Base-by-base conservation (phyloP, 2,329 filamentous ascomycete genomes). In the Hypoxylon sp. region DNA sequence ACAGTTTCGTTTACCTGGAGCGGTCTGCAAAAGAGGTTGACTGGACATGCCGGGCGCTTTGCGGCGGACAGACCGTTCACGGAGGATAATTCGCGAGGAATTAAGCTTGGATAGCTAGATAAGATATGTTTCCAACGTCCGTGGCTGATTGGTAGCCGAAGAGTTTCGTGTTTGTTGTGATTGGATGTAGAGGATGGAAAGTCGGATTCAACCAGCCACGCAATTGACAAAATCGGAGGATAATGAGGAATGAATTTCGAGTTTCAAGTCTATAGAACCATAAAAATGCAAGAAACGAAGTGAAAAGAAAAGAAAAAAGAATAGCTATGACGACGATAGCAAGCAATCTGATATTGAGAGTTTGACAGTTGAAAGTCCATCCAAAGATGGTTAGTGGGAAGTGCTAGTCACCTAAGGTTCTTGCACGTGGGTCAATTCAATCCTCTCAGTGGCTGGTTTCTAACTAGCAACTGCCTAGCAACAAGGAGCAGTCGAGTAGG, bases 21-120 rank as follows among this genome's bases (percentile, higher is more conserved):
- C 91, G 55, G 93, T 95, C 79, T 97, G 94, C 73, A 99, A 92
- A 63, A 99, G 92, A 76, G 96, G 96, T 83, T 97, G 95, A 79
- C 90, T 94, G 70, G 96, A 99, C 96, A 99, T 98, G 43, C 62
- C 52, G 69, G 47, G 46, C 30, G 46, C 51, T 63, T 58, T 37
- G 45, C 54, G 46, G 55, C 14, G 30, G 30, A 27, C 19, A 32
- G 39, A 16, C 11, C 9, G 14, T 50, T 34, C 32, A 56, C 52
- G 21, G 43, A 27, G 43, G 61, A 52, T 57, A 34, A 27, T 57
- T 59, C 47, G 63, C 29, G 25, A 16, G 37, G 30, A 34, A 51
- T 51, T 63, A 55, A 52, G 51, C 39, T 48, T 48, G 34, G 55
- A 39, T 47, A 25, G 59, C 16, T 60, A 45, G 48, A 30, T 37